Conservation (phyloP, 2,329 filamentous ascomycete genomes). For the Aspergillus floridensis region DNA sequence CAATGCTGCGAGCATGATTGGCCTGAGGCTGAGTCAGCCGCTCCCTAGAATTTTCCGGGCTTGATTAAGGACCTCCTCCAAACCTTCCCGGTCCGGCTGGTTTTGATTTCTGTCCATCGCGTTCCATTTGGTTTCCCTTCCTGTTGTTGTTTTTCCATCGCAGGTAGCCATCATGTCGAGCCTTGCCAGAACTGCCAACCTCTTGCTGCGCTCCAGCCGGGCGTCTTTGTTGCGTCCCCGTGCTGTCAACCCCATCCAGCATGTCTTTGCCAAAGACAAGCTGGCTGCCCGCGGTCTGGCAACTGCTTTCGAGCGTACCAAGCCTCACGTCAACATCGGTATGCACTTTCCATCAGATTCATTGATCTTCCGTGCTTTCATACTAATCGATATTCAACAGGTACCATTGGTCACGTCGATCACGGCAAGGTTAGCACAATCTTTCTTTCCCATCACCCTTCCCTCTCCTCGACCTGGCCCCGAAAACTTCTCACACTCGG, state of each 20-base stretch:
- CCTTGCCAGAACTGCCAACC: constrained; percentile 72
- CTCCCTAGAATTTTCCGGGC: constrained; percentile 35
- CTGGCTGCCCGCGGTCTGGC: constrained; percentile 56
- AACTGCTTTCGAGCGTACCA: constrained; percentile 74
- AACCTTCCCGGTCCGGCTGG: constrained; percentile 11
- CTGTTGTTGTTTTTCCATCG: constrained; percentile 30
- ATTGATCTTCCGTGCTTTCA: not conserved
- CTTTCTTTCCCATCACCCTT: constrained; percentile 3
- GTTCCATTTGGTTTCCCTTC: constrained; percentile 25
- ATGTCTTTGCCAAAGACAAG: constrained; percentile 47
- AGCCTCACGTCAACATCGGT: constrained; percentile 99
- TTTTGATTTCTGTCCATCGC: constrained; percentile 28
- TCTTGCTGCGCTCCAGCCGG: constrained; percentile 79
- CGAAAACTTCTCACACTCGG: constrained; percentile 16
- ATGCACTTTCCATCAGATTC: constrained; percentile 30
- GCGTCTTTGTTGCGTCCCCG: constrained; percentile 67
- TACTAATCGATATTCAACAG: constrained; percentile 43
- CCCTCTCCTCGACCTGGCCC: constrained; percentile 2
- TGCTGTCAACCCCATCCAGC: constrained; percentile 71
- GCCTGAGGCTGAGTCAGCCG: constrained; percentile 39
- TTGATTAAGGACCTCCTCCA: constrained; percentile 12
- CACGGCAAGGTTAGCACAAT: constrained; percentile 79
- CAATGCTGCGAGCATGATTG: constrained; percentile 34
- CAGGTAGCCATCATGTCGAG: constrained; percentile 66
- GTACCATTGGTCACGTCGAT: constrained; percentile 98